Conservation (phyloP, 139 green algal genomes). For the Microglena sp. region DNA sequence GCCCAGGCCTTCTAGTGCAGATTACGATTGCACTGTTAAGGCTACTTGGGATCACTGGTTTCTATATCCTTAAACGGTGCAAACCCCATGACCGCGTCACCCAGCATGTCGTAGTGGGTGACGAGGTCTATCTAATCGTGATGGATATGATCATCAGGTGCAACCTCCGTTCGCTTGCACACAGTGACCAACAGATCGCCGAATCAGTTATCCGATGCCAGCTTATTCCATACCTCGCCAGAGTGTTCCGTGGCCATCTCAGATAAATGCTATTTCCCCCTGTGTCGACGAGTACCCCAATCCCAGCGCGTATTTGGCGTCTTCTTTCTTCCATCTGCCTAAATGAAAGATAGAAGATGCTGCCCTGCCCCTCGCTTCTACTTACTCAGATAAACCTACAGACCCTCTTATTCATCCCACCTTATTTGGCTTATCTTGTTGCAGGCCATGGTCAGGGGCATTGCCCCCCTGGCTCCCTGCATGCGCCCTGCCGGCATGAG, state of each 20-base stretch:
- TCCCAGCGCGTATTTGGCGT: too few relatives aligned
- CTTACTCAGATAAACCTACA: not conserved
- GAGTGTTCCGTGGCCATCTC: too few relatives aligned
- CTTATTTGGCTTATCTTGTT: not conserved
- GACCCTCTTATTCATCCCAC: not conserved
- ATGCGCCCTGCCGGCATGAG: not conserved
- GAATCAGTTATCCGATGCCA: too few relatives aligned
- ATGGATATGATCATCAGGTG: too few relatives aligned
- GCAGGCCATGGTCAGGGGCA: too few relatives aligned
- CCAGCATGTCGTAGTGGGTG: not conserved
- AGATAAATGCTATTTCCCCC: too few relatives aligned
- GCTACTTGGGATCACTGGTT: not conserved
- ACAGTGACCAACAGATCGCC: too few relatives aligned
- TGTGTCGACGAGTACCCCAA: too few relatives aligned
- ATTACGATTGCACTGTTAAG: not conserved
- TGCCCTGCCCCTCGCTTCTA: not conserved
- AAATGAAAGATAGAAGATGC: not conserved
- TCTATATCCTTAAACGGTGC: not conserved
- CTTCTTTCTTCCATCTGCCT: too few relatives aligned
- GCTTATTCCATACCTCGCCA: too few relatives aligned
- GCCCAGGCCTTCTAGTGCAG: not conserved
- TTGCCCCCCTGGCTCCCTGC: too few relatives aligned
- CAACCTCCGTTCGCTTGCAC: too few relatives aligned
- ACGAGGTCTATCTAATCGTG: not conserved
- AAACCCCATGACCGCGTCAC: not conserved